Percentiles rank a stretch among this genome's conserved stretches.
phyloP scores from a whole-genome alignment of 2,329 filamentous ascomycete species.

The Dendrostoma leiphaemia region DNA sequence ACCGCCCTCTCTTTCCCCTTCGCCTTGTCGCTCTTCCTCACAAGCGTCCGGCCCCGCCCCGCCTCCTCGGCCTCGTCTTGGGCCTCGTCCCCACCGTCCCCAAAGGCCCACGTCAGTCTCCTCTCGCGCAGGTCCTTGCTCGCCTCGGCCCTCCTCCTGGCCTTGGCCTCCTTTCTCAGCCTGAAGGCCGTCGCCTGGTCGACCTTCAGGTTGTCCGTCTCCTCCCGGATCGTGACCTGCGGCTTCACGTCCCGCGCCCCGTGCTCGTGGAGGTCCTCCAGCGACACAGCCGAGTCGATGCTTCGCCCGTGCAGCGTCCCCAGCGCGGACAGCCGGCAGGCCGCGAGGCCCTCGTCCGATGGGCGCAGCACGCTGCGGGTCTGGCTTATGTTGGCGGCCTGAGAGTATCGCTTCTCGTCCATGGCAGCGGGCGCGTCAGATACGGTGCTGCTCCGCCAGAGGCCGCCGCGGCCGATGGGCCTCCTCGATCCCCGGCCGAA shows the following conservation, averaged over 20 bases:
- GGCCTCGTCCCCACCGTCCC: neutral
- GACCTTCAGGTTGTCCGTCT: constrained; percentile 20
- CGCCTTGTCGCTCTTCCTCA: neutral
- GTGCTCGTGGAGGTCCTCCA: constrained; percentile 9
- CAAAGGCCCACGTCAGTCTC: constrained; percentile 7
- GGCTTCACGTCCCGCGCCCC: neutral
- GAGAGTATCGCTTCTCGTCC: neutral
- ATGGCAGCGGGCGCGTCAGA: too few species aligned
- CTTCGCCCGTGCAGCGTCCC: constrained; percentile 4
- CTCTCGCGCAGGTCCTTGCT: constrained; percentile 3
- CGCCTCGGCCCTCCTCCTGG: constrained; percentile 22
- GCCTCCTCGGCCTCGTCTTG: neutral
- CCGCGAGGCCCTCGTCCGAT: neutral
- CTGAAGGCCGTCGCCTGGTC: constrained; percentile 28
- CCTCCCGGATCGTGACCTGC: constrained; percentile 8
- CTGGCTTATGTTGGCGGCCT: too few species aligned
- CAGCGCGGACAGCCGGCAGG: constrained; percentile 17
- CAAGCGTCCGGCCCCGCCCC: neutral
- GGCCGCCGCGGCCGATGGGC: neutral
- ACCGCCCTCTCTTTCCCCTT: neutral
- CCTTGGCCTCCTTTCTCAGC: constrained; percentile 32
- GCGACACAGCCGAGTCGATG: constrained; percentile 20
- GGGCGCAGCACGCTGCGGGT: too few species aligned
- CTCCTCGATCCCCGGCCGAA: constrained; percentile 2
- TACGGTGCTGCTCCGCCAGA: neutral